Evolutionary conservation across 345 rosid species (phyloP), one percentile per base, ranked within the genome.

Genomic region (Streptanthus diversifolius): DNA sequence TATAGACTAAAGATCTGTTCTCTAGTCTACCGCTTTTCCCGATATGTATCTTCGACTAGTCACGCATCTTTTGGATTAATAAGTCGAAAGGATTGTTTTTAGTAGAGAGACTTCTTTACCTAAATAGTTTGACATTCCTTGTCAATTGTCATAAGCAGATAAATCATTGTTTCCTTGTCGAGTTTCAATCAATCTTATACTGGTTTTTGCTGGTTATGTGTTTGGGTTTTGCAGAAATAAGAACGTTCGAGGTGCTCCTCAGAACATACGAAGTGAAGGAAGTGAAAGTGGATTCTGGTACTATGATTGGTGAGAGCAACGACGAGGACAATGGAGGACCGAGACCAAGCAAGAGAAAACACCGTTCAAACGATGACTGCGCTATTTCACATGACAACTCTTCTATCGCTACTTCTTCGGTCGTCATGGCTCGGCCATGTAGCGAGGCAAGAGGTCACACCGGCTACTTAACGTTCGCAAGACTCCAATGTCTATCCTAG

Each of bases 361-460:
- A 84, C 68, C 78, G 66, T 48, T 73, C 85, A 30, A 74, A 65
- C 63, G 88, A 77, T 68, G 80, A 81, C 36, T 63, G 51, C 73
- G 68, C 44, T 27, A 51, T 13, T 37, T 74, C 72, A 55, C 75
- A 77, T 5, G 70, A 55, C 14, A 41, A 77, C 13, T 45, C 71
- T 77, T 73, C 73, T 70, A 39, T 65, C 32, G 43, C 72, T 73
- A 65, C 77, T 74, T 58, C 84, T 30, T 21, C 54, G 33, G 47
- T 65, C 7, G 71, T 90, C 61, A 78, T 88, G 90, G 98, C 92
- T 58, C 83, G 83, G 70, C 99, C 99, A 61, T 85, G 82, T 54
- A 69, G 85, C 7, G 97, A 95, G 43, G 78, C 96, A 18, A 85
- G 87, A 85, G 98, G 99, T 59, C 99, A 95, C 78, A 95, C 97